These are phyloP conservation scores for Teunomyces tritomae DNA, from an alignment of 805 yeast genomes.

Conservation along the genomic window DNA sequence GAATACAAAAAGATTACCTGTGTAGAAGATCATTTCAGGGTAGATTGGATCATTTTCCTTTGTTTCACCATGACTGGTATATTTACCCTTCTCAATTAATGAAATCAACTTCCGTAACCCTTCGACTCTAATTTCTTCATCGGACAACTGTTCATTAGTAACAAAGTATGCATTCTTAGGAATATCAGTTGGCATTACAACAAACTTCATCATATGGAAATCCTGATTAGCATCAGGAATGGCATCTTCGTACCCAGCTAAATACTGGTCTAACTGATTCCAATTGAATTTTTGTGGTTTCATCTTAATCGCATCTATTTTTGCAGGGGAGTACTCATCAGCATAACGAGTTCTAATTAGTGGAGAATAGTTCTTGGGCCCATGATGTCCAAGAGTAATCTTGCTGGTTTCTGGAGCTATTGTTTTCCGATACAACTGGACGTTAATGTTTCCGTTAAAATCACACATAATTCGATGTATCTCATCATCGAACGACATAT, in stretches of 20 bases:
- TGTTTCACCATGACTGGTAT: conserved; percentile 28
- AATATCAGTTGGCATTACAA: conserved; percentile 74
- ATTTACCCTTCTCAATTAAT: conserved; percentile 57
- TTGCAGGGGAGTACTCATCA: conserved; percentile 56
- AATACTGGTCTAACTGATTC: conserved; percentile 85
- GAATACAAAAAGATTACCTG: conserved; percentile 75
- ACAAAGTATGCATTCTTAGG: conserved; percentile 53
- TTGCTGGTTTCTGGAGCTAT: background rate
- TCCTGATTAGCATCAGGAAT: conserved; percentile 52
- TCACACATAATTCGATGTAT: conserved; percentile 82
- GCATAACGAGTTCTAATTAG: conserved; percentile 79
- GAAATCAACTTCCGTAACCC: conserved; percentile 73
- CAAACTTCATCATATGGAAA: conserved; percentile 74
- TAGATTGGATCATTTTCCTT: conserved; percentile 44
- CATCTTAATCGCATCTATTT: conserved; percentile 52
- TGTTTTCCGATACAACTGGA: conserved; percentile 59
- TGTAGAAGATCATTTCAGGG: conserved; percentile 82
- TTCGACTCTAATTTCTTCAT: conserved; percentile 90
- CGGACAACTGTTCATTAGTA: conserved; percentile 59
- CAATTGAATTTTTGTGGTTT: conserved; percentile 66
- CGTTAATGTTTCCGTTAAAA: conserved; percentile 67
- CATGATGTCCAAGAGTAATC: conserved; percentile 5
- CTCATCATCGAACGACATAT: conserved; percentile 75
- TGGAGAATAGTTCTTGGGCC: conserved; percentile 20
- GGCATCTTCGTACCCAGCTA: conserved; percentile 89